Evolutionary conservation across 257 asterid genomes (phyloP).

Genomic region (Capsicum rhomboideum): DNA sequence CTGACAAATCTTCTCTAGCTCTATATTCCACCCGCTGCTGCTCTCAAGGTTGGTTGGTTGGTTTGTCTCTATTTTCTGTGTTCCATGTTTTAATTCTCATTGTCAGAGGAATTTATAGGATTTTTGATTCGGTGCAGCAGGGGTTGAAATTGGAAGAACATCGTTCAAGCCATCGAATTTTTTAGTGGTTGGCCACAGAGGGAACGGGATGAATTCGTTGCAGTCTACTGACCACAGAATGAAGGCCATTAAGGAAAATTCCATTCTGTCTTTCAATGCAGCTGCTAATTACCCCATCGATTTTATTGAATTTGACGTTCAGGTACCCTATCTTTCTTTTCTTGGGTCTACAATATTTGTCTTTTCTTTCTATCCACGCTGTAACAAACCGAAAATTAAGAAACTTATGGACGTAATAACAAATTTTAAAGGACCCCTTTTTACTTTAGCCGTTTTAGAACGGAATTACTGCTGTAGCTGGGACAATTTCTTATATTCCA

Average conservation of each 20-base stretch:
- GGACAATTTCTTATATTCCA: not conserved
- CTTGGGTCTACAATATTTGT: too few relatives aligned
- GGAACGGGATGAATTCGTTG: constrained; percentile 86
- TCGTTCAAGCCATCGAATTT: constrained; percentile 52
- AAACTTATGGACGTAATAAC: too few relatives aligned
- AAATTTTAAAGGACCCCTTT: too few relatives aligned
- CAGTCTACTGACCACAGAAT: constrained; percentile 75
- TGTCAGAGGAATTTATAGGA: not conserved
- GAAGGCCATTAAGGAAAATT: constrained; percentile 75
- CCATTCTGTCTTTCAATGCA: constrained; percentile 71
- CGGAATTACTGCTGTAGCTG: not conserved
- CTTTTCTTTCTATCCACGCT: not conserved
- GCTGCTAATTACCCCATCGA: constrained; percentile 67
- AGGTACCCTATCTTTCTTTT: constrained; percentile 23
- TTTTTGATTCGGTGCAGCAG: constrained; percentile 7
- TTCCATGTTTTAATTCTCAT: too few relatives aligned
- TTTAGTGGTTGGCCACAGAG: constrained; percentile 88
- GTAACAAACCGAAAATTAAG: not conserved
- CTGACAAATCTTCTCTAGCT: constrained; percentile 47
- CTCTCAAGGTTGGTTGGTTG: constrained; percentile 27
- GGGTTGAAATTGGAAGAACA: constrained; percentile 34
- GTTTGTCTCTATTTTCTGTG: not conserved
- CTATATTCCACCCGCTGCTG: constrained; percentile 37
- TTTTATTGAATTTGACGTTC: constrained; percentile 94
- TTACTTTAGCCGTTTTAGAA: too few relatives aligned